phyloP scores from a whole-genome alignment of 768 basidiomycete species.

The Nevesoporus exiguus region DNA sequence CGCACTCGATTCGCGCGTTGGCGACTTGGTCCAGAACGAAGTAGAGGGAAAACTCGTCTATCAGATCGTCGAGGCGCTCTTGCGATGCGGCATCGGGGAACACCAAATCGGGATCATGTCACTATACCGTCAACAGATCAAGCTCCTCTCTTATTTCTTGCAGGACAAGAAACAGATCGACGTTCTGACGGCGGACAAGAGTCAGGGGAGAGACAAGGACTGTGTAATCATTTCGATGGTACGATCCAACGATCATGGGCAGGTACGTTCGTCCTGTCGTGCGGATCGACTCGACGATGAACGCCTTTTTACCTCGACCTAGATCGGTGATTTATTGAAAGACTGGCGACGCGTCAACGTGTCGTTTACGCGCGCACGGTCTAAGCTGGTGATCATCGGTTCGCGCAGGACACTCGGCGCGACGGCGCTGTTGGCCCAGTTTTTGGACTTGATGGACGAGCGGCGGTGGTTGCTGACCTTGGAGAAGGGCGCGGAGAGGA shows the following conservation, averaged over 20 bases:
- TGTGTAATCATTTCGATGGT: slow-evolving; percentile 93
- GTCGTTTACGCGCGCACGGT: slow-evolving; percentile 88
- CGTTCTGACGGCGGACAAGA: slow-evolving; percentile 87
- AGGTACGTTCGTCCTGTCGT: slow-evolving; percentile 38
- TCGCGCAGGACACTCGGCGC: slow-evolving; percentile 71
- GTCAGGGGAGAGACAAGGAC: slow-evolving; percentile 94
- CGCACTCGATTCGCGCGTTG: slow-evolving; percentile 75
- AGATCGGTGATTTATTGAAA: slow-evolving; percentile 91
- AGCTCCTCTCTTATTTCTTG: slow-evolving; percentile 71
- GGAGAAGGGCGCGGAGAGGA: slow-evolving; percentile 47
- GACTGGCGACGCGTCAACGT: slow-evolving; percentile 98
- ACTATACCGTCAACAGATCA: slow-evolving; percentile 93
- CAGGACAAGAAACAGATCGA: slow-evolving; percentile 59
- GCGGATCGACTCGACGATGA: no score
- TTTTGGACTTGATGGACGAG: slow-evolving; percentile 73
- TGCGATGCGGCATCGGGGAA: slow-evolving; percentile 59
- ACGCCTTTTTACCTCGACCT: not conserved
- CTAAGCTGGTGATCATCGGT: slow-evolving; percentile 89
- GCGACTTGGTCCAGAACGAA: slow-evolving; percentile 88
- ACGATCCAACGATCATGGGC: slow-evolving; percentile 73
- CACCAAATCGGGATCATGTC: slow-evolving; percentile 86
- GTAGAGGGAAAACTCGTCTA: slow-evolving; percentile 67
- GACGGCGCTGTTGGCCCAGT: slow-evolving; percentile 62
- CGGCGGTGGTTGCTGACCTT: slow-evolving; percentile 70
- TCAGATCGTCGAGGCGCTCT: slow-evolving; percentile 66